These are phyloP conservation scores for Schizophyllum commune DNA, from an alignment of 1,284 basidiomycete species.

Conservation along the genomic window DNA sequence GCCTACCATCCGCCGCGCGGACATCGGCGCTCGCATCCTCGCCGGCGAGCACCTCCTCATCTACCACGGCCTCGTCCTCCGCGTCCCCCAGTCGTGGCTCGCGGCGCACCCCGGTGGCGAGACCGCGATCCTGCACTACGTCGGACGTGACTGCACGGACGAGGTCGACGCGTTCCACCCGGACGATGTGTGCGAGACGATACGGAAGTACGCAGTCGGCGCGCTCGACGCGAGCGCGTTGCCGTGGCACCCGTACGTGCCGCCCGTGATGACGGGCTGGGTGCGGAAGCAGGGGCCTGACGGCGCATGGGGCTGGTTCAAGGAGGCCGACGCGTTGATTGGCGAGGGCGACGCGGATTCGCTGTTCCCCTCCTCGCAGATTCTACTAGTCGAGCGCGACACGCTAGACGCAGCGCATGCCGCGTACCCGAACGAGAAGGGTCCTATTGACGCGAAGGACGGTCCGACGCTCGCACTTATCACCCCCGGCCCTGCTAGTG, in stretches of 20 bases:
- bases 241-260: slow-evolving; percentile 78
- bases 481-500: slow-evolving; percentile 30
- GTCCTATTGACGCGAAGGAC: slow-evolving; percentile 31
- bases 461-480: slow-evolving; percentile 37
- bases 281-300: slow-evolving; percentile 38
- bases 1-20: slow-evolving; percentile 31
- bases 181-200: slow-evolving; percentile 53
- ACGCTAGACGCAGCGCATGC: slow-evolving; percentile 1
- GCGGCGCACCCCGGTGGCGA: slow-evolving; percentile 83
- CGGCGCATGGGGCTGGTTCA: slow-evolving; percentile 48
- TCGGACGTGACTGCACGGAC: slow-evolving; percentile 91
- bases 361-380: slow-evolving; percentile 40
- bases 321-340: slow-evolving; percentile 46
- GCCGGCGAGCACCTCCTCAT: slow-evolving; percentile 78
- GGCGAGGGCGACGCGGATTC: slow-evolving; percentile 23
- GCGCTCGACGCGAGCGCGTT: slow-evolving; percentile 50
- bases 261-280: slow-evolving; percentile 87
- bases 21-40: slow-evolving; percentile 64
- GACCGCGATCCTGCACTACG: slow-evolving; percentile 90
- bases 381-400: slow-evolving; percentile 50
- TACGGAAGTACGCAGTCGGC: slow-evolving; percentile 73
- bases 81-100: slow-evolving; percentile 82
- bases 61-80: slow-evolving; percentile 70
- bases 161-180: slow-evolving; percentile 93
- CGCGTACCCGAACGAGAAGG: slow-evolving; percentile 10